Base-by-base conservation (phyloP, 2,329 filamentous ascomycete genomes). In the Phyllosticta citribraziliensis region DNA sequence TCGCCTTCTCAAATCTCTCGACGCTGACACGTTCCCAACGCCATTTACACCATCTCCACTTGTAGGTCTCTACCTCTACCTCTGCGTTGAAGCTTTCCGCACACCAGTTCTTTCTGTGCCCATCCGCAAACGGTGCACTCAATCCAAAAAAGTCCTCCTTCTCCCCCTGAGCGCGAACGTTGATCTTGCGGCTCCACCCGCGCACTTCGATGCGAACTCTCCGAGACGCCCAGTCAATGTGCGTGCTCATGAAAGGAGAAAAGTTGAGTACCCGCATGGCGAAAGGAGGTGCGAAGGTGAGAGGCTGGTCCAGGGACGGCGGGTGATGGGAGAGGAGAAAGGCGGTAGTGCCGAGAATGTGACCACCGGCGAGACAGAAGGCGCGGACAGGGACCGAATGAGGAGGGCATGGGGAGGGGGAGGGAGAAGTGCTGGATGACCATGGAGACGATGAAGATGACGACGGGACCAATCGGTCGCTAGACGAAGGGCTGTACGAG, bases 41-140 rank as follows among this genome's bases (percentile, higher is more conserved):
- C 40, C 40, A 47, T n/a, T n/a, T 47, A 2, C 3, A 19, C 40
- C 40, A 47, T n/a, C 40, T 47, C 40, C 40, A 47, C 40, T 47
- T 4, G 14, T n/a, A 19, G 0, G 79, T 67, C 64, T 70, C 68
- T 1, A 80, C 73, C 33, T 75, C 71, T n/a, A 80, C 67, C 11
- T 60, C 72, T 14, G 78, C 78, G 19, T 75, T 67, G 62, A 80
- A 80, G 64, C 75, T 81, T 70, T 81, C 75, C 0, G 69, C 74
- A 17, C 78, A 72, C 55, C 71, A 76, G 56, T 78, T 78, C 58
- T 73, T 67, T 22, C 74, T 64, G 65, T 79, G 77, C 0, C 79
- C 79, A 55, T 78, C 75, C 0, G 71, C 64, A 64, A 80, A 79
- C 24, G 79, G 79, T 47, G 73, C 72, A 30, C 73, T 74, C 2